Conservation (phyloP, 1,139 yeast genomes). For the Yarrowia galli region DNA sequence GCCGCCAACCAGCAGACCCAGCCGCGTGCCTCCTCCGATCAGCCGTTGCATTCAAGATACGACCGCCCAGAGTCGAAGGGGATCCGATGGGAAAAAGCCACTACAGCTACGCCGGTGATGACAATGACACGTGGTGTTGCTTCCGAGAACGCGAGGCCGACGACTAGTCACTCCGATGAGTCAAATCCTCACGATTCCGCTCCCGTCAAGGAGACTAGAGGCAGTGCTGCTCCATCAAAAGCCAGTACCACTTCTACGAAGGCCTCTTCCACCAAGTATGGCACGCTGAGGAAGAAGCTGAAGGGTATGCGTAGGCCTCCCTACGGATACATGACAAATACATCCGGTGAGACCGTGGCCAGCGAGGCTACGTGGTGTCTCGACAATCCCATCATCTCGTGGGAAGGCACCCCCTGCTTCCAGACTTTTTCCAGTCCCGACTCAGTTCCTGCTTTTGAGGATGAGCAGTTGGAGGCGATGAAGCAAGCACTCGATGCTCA, state of each 20-base stretch:
- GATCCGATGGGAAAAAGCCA: background rate
- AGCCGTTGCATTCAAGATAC: too few species aligned
- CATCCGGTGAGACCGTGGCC: background rate
- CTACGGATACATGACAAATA: constrained; percentile 14
- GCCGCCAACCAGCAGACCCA: background rate
- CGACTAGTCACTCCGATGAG: background rate
- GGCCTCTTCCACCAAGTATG: background rate
- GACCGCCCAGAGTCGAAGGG: background rate
- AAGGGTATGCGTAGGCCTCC: constrained; percentile 30
- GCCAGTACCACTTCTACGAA: background rate
- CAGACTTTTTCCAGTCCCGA: background rate
- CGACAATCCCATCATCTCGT: constrained; percentile 3
- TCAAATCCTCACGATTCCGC: background rate
- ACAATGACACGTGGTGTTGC: background rate
- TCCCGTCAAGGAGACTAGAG: background rate
- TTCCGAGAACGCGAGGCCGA: background rate
- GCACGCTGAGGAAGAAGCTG: constrained; percentile 9
- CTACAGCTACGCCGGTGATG: background rate
- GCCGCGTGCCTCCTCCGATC: too few species aligned
- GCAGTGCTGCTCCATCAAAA: background rate
- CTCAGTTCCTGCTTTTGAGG: background rate
- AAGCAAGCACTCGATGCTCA: background rate
- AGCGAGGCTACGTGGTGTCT: background rate
- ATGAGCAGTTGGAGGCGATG: constrained; percentile 1
- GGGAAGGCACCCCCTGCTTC: background rate